A percentile compares a stretch with the other conserved stretches of the same genome.
Evolutionary conservation across 768 basidiomycete species (phyloP).

Genomic region (Kwoniella europaea): DNA sequence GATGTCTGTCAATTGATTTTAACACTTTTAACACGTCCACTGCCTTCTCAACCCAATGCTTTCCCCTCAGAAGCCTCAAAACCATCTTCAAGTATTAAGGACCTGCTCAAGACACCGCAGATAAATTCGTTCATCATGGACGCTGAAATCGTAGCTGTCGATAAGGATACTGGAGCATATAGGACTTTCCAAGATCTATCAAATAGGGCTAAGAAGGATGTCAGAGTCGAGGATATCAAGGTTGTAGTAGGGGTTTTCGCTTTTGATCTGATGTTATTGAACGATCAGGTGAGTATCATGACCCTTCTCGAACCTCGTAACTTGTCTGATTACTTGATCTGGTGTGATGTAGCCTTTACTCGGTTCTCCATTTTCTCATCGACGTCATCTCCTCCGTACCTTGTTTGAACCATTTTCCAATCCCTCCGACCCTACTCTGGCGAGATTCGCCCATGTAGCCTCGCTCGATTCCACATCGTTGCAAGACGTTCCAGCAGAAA

Average conservation of each 20-base stretch:
- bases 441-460: slow-evolving; percentile 75
- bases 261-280: slow-evolving; percentile 86
- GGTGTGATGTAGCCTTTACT: slow-evolving; percentile 66
- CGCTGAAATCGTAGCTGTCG: slow-evolving; percentile 81
- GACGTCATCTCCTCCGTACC: slow-evolving; percentile 69
- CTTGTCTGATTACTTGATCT: slow-evolving; percentile 1
- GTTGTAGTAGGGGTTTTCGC: slow-evolving; percentile 81
- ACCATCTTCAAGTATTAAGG: slow-evolving; percentile 36
- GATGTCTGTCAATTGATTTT: slow-evolving; percentile 71
- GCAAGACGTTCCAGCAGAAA: slow-evolving; percentile 63
- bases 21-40: slow-evolving; percentile 61
- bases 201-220: slow-evolving; percentile 81
- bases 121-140: slow-evolving; percentile 67
- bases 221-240: slow-evolving; percentile 72
- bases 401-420: slow-evolving; percentile 65
- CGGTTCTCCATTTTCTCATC: slow-evolving; percentile 69
- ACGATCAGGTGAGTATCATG: slow-evolving; percentile 69
- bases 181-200: slow-evolving; percentile 86
- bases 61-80: slow-evolving; percentile 44
- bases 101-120: slow-evolving; percentile 30
- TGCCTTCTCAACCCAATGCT: slow-evolving; percentile 21
- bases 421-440: slow-evolving; percentile 62
- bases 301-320: background rate
- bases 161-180: slow-evolving; percentile 67
- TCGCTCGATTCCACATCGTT: slow-evolving; percentile 65